Percentiles rank a stretch among this genome's conserved stretches.
Evolutionary conservation across 768 basidiomycete species (phyloP).

Genomic region (Phanerochaete sordida): DNA sequence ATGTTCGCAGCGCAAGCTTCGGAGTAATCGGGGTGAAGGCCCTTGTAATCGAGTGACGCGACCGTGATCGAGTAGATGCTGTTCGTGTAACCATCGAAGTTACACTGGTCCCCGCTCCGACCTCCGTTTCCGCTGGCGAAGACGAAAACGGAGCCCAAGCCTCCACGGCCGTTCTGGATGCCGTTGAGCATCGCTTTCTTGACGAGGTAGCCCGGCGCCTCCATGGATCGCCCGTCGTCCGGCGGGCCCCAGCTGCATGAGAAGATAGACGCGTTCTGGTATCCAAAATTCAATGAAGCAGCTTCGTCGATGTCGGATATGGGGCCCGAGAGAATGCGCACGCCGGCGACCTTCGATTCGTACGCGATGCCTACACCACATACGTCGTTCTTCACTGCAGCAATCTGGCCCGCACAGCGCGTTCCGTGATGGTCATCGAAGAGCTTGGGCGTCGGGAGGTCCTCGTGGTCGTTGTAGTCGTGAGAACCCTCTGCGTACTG

Average conservation of each 20-base stretch:
- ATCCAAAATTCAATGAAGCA: constrained; percentile 90
- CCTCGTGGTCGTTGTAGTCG: constrained; percentile 93
- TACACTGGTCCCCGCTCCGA: constrained; percentile 89
- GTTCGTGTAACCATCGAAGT: constrained; percentile 99
- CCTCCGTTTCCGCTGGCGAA: constrained; percentile 98
- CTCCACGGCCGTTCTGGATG: constrained; percentile 81
- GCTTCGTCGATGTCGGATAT: constrained; percentile 97
- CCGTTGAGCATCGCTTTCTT: constrained; percentile 94
- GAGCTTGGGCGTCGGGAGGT: constrained; percentile 82
- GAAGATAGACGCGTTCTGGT: constrained; percentile 87
- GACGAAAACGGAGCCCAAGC: constrained; percentile 92
- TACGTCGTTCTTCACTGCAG: constrained; percentile 86
- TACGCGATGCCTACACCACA: constrained; percentile 97
- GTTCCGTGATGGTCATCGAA: constrained; percentile 96
- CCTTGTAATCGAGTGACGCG: constrained; percentile 91
- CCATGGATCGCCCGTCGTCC: constrained; percentile 93
- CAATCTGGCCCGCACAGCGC: constrained; percentile 95
- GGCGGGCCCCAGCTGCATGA: constrained; percentile 99
- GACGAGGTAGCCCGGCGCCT: constrained; percentile 87
- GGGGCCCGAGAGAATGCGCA: constrained; percentile 92
- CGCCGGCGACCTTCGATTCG: constrained; percentile 84
- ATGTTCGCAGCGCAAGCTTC: constrained; percentile 98
- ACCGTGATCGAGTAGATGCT: constrained; percentile 96
- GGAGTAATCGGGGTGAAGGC: constrained; percentile 93
- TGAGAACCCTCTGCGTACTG: constrained; percentile 87